phyloP scores from a whole-genome alignment of 208 protist species.

The Hexamita inflata region DNA sequence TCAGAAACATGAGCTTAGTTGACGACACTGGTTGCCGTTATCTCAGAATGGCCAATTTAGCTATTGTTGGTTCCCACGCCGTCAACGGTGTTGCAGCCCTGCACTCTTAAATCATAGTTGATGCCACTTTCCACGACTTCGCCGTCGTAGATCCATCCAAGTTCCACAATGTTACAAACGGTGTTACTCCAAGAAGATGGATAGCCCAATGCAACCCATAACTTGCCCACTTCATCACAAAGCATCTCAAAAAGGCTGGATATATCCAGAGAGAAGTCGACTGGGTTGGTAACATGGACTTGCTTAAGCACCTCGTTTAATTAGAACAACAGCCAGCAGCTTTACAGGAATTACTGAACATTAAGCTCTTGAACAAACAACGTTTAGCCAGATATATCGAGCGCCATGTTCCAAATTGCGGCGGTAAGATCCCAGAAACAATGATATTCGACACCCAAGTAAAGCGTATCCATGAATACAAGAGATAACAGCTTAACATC shows the following conservation, averaged over 20 bases:
- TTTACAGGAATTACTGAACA: background rate
- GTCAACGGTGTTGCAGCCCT: constrained; percentile 66
- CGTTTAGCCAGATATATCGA: constrained; percentile 51
- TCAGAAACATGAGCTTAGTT: constrained; percentile 50
- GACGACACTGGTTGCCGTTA: constrained; percentile 50
- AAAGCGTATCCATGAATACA: constrained; percentile 75
- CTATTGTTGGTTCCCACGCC: constrained; percentile 56
- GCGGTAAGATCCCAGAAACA: constrained; percentile 46
- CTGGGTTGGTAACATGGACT: constrained; percentile 50
- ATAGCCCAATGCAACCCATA: constrained; percentile 55
- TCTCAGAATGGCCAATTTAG: constrained; percentile 50
- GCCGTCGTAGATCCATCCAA: constrained; percentile 55
- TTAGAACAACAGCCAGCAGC: constrained; percentile 42
- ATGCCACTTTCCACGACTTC: constrained; percentile 54
- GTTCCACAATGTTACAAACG: constrained; percentile 68
- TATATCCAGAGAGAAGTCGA: constrained; percentile 27
- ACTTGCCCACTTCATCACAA: constrained; percentile 50
- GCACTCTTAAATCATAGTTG: constrained; percentile 60
- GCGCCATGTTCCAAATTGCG: constrained; percentile 32
- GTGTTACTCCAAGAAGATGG: constrained; percentile 65
- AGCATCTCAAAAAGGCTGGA: constrained; percentile 37
- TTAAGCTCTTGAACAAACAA: constrained; percentile 51
- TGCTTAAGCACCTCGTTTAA: constrained; percentile 45
- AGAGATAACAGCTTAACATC: constrained; percentile 65
- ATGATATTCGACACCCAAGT: constrained; percentile 58